phyloP scores from a whole-genome alignment of 441 rosid genomes.

The Biscutella auriculata region DNA sequence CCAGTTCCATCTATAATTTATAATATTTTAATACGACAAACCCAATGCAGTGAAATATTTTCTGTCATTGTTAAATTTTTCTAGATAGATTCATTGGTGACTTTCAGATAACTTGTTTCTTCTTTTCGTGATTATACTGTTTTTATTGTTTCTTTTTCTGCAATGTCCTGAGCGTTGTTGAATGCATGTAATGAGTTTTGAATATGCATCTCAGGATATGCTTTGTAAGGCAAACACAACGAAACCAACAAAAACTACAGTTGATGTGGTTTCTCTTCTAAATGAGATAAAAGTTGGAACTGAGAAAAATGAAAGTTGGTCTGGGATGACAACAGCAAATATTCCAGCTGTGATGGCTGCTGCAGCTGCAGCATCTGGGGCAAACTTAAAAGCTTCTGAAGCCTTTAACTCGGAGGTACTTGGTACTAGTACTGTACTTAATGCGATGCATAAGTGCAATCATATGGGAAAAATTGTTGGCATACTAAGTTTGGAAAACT shows the following conservation, averaged over 20 bases:
- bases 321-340: conserved; percentile 54
- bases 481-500: conserved; percentile 69
- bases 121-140: background rate
- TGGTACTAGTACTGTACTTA: conserved; percentile 51
- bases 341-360: conserved; percentile 92
- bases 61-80: background rate
- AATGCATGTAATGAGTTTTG: background rate
- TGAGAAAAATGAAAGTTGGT: conserved; percentile 73
- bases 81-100: background rate
- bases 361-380: conserved; percentile 90
- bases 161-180: background rate
- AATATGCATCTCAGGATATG: conserved; percentile 41
- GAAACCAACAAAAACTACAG: conserved; percentile 63
- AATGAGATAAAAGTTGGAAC: conserved; percentile 74
- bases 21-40: background rate
- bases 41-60: background rate
- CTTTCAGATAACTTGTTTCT: background rate
- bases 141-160: background rate
- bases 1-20: background rate
- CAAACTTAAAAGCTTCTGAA: conserved; percentile 55
- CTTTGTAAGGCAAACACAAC: conserved; percentile 83
- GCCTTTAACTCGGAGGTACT: conserved; percentile 76
- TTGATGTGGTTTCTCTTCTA: conserved; percentile 71
- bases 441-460: conserved; percentile 76
- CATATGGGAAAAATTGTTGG: conserved; percentile 83